These are phyloP conservation scores for Candida ficus DNA, from an alignment of 805 yeast species.

Conservation along the genomic window DNA sequence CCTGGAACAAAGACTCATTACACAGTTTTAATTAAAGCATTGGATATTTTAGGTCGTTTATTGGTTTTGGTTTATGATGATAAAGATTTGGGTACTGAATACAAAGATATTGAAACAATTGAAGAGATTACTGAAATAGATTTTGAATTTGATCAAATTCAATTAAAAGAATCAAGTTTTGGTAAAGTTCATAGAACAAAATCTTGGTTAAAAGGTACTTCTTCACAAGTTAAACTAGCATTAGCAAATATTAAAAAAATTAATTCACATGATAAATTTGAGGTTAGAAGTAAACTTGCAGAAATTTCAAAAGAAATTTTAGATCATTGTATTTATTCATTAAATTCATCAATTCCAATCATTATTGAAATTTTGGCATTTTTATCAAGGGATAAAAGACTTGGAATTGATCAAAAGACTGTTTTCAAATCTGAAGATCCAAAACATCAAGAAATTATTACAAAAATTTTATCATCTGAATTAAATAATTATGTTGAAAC, in stretches of 20 bases:
- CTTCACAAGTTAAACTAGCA: conserved; percentile 44
- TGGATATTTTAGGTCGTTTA: conserved; percentile 29
- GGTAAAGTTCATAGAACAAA: conserved; percentile 37
- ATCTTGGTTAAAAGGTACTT: conserved; percentile 52
- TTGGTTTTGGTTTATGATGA: conserved; percentile 38
- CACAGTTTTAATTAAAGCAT: conserved; percentile 27
- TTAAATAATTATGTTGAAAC: conserved; percentile 15
- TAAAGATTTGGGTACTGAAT: conserved; percentile 27
- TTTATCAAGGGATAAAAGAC: conserved; percentile 17
- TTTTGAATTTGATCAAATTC: conserved; percentile 15
- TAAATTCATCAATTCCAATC: conserved; percentile 32
- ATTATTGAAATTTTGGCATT: conserved; percentile 31
- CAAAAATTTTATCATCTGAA: conserved; percentile 14
- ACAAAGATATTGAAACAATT: conserved; percentile 18
- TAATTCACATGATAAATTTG: conserved; percentile 25
- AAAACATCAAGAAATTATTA: conserved; percentile 8
- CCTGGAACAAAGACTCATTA: conserved; percentile 32
- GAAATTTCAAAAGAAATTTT: conserved; percentile 28
- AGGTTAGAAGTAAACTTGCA: conserved; percentile 30
- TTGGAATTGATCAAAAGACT: conserved; percentile 9
- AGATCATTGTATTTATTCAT: conserved; percentile 28
- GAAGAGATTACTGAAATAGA: conserved; percentile 13
- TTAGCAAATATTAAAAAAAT: conserved; percentile 25
- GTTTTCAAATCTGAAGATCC: conserved; percentile 11
- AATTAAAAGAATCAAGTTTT: conserved; percentile 15